phyloP scores from a whole-genome alignment of 805 yeast genomes.

The Kodamaea lidongshanica region DNA sequence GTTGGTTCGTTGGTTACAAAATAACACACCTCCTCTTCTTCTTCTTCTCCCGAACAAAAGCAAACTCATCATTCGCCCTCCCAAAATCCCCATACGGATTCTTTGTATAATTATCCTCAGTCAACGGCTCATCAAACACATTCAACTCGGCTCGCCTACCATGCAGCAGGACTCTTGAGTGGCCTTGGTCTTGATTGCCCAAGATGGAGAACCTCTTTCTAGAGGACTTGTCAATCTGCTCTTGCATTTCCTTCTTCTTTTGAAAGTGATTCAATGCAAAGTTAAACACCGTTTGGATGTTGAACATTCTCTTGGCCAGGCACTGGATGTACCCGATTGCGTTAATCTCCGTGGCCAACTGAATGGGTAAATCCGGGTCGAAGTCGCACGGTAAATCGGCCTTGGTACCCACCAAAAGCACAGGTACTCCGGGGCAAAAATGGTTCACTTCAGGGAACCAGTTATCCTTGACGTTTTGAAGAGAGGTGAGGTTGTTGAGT shows the following conservation, averaged over 20 bases:
- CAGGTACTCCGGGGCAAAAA: conserved; percentile 76
- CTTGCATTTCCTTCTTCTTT: conserved; percentile 29
- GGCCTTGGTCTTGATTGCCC: conserved; percentile 8
- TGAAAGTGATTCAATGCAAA: conserved; percentile 46
- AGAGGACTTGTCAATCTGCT: conserved; percentile 30
- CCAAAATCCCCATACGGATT: conserved; percentile 32
- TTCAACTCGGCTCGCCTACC: conserved; percentile 12
- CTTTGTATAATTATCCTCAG: conserved; percentile 28
- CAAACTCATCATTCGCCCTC: conserved; percentile 31
- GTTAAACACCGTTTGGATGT: conserved; percentile 64
- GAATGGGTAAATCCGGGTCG: conserved; percentile 45
- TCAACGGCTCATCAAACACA: conserved; percentile 35
- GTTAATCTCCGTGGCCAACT: conserved; percentile 52
- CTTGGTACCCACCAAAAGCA: conserved; percentile 77
- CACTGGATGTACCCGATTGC: conserved; percentile 74
- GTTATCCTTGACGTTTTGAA: conserved; percentile 67
- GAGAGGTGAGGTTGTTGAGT: conserved; percentile 53
- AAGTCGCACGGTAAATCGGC: conserved; percentile 45
- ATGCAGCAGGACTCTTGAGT: conserved; percentile 18
- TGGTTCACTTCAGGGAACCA: conserved; percentile 88
- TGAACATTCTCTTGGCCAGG: conserved; percentile 65
- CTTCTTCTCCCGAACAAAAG: conserved; percentile 29
- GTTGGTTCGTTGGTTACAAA: conserved; percentile 17
- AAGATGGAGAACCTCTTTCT: conserved; percentile 21
- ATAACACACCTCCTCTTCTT: conserved; percentile 29